Percentiles rank a stretch among this genome's conserved stretches.
phyloP scores from a whole-genome alignment of 1,139 yeast species.

The Hemisphaericaspora subhashii region DNA sequence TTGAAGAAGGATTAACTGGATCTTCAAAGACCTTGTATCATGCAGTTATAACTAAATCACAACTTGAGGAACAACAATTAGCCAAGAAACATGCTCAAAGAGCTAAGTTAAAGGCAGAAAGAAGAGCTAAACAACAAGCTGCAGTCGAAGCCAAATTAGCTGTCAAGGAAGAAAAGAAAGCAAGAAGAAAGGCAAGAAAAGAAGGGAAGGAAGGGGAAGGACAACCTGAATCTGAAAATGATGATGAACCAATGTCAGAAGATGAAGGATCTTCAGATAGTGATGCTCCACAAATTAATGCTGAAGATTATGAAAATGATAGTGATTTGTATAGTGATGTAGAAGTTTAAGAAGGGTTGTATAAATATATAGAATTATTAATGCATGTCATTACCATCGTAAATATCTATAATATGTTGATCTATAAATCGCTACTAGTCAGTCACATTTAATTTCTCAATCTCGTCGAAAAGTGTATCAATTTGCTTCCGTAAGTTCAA shows the following conservation, averaged over 20 bases:
- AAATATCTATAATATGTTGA: too few species aligned
- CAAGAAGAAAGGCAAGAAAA: constrained; percentile 65
- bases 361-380: not conserved
- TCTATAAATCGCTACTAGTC: too few species aligned
- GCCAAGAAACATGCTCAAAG: constrained; percentile 69
- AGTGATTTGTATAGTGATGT: constrained; percentile 50
- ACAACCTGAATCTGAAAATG: too few species aligned
- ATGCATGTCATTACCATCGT: too few species aligned
- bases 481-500: constrained; percentile 28
- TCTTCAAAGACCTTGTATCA: constrained; percentile 78
- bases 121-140: constrained; percentile 77
- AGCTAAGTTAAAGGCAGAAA: constrained; percentile 61
- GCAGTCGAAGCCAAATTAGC: constrained; percentile 78
- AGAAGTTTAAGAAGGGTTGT: constrained; percentile 18
- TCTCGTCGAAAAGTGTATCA: constrained; percentile 16
- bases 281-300: constrained; percentile 37
- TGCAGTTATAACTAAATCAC: constrained; percentile 61
- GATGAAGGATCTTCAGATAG: constrained; percentile 20
- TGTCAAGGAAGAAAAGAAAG: constrained; percentile 69
- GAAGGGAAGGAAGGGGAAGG: constrained; percentile 34
- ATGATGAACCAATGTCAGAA: constrained; percentile 13
- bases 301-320: constrained; percentile 50
- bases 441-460: constrained; percentile 14
- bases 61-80: constrained; percentile 56
- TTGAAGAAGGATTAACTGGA: constrained; percentile 90